Evolutionary conservation across 306 rosid genomes (phyloP), one percentile per base, ranked within the genome.

Genomic region (Leucaena leucocephala): DNA sequence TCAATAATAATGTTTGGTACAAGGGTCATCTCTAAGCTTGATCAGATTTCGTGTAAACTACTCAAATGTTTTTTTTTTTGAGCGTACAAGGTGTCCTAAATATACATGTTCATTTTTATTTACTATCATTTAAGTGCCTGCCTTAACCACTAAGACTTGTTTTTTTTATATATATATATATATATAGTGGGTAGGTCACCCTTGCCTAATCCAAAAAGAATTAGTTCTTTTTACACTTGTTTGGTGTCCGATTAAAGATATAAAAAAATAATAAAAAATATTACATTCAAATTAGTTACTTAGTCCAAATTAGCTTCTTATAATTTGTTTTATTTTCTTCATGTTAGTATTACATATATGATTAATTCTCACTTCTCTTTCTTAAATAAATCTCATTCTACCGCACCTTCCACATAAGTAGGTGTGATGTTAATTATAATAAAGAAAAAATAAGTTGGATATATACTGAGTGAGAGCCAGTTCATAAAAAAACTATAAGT

Each of bases 81-180:
- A 1, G 17, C 27, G 38, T 8, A 2, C 6, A 40, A 48, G n/a
- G 54, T 14, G 27, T 27, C 27, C 27, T 27, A 27, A 27, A 27
- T 14, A 14, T 2, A 49, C 54, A 48, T 14, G 54, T 49, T 49
- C n/a, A 49, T 49, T 15, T 49, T 14, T 48, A 14, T 14, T 13
- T 46, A 11, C 27, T 27, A 27, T 27, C 27, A 27, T 27, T 27
- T 27, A 27, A 64, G 70, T 36, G 44, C 27, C 21, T 64, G 22
- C 11, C 70, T 64, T 35, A 64, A 64, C 45, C 70, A 64, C 70
- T 4, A 14, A 35, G 44, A 64, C 44, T 64, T 35, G 70, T 64
- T n/a, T n/a, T n/a, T n/a, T n/a, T n/a, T 27, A 27, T 27, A 27
- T 27, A 27, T 27, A 27, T 27, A 27, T 27, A 27, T 19, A 17